Percentiles rank a stretch among this genome's conserved stretches.
Evolutionary conservation across 208 protist genomes (phyloP).

Genomic region (Acanthamoeba royreba): DNA sequence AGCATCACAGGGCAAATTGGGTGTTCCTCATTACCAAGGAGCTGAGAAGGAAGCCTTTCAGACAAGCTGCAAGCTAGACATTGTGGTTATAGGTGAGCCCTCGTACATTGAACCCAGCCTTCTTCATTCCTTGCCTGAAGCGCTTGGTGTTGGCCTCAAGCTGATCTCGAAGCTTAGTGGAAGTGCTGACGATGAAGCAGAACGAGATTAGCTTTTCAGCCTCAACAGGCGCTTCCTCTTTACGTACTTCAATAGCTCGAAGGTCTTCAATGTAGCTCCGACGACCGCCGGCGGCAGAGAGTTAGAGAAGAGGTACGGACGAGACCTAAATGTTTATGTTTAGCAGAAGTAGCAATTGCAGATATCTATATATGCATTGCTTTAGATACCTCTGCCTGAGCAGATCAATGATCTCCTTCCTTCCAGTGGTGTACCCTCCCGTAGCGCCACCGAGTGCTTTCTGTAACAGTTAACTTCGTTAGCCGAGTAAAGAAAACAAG

Average conservation of each 20-base stretch:
- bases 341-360: neutral
- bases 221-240: too few species aligned
- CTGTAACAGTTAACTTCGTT: too few species aligned
- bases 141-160: conserved; percentile 79
- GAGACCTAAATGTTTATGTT: neutral
- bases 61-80: neutral
- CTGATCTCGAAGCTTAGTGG: conserved; percentile 52
- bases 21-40: conserved; percentile 76
- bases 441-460: conserved; percentile 39
- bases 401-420: conserved; percentile 81
- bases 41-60: neutral
- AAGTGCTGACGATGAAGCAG: neutral
- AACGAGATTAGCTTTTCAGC: neutral
- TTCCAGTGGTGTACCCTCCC: conserved; percentile 80
- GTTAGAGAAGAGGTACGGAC: conserved; percentile 91
- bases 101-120: conserved; percentile 55
- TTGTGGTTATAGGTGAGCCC: too few species aligned
- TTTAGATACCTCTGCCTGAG: conserved; percentile 80
- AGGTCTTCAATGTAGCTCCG: conserved; percentile 79
- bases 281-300: conserved; percentile 83
- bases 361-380: too few species aligned
- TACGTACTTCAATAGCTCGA: conserved; percentile 59
- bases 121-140: conserved; percentile 74
- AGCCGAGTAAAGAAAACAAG: neutral
- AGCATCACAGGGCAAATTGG: conserved; percentile 86